A percentile compares a stretch with the other conserved stretches of the same genome.
Conservation (phyloP, 345 rosid genomes). For the Eucalyptus marginata region DNA sequence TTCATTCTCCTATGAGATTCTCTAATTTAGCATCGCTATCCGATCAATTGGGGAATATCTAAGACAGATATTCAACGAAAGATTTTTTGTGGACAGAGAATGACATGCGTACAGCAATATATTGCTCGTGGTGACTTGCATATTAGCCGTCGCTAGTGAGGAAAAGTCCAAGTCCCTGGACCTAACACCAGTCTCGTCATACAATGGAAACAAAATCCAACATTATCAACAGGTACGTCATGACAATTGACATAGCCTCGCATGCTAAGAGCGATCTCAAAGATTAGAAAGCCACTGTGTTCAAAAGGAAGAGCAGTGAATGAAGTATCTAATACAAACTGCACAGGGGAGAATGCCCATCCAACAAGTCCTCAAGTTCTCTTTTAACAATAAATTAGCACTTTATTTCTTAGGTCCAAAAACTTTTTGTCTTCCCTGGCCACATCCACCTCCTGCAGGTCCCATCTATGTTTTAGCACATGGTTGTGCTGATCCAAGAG, state of each 20-base stretch:
- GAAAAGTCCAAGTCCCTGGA: not conserved
- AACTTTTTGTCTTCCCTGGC: not conserved
- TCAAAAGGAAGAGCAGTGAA: not conserved
- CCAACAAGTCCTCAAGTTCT: not conserved
- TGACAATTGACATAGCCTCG: not conserved
- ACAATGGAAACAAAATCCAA: not conserved
- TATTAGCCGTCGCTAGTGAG: not conserved
- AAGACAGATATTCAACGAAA: not conserved
- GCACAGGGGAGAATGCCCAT: not conserved
- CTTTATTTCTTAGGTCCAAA: not conserved
- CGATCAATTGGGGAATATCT: not conserved
- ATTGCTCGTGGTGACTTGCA: not conserved
- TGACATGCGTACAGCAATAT: not conserved
- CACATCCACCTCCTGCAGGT: not conserved
- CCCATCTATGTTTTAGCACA: conserved; percentile 10
- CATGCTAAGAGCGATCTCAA: not conserved
- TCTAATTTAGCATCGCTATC: not conserved
- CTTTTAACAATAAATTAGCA: not conserved
- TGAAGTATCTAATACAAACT: not conserved
- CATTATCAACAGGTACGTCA: not conserved
- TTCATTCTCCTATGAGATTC: not conserved
- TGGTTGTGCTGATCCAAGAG: conserved; percentile 8
- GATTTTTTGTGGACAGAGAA: not conserved
- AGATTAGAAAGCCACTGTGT: not conserved
- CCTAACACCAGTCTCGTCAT: not conserved